A percentile compares a stretch with the other conserved stretches of the same genome.
These are phyloP conservation scores for Ceratocystiopsis sp. DNA, from an alignment of 2,329 filamentous ascomycete genomes.

Conservation along the genomic window DNA sequence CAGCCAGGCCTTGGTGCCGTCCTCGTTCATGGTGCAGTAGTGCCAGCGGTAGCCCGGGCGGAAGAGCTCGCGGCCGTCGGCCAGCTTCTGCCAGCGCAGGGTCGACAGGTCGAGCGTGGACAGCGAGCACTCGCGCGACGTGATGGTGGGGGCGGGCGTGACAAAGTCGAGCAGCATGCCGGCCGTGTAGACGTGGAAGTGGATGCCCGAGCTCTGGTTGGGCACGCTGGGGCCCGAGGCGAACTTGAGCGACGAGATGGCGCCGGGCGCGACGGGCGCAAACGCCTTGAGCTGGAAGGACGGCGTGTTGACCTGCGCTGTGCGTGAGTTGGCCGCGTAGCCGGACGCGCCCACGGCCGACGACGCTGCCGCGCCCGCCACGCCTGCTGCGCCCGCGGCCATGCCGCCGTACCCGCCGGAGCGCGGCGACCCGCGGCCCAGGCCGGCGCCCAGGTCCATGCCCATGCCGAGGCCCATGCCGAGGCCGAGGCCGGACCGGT, in stretches of 20 bases:
- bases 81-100: slow-evolving; percentile 85
- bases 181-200: slow-evolving; percentile 91
- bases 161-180: slow-evolving; percentile 87
- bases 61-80: slow-evolving; percentile 88
- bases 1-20: slow-evolving; percentile 91
- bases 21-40: slow-evolving; percentile 90
- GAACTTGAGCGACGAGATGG: slow-evolving; percentile 82
- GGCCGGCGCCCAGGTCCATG: slow-evolving; percentile 5
- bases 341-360: slow-evolving; percentile 41
- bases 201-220: slow-evolving; percentile 74
- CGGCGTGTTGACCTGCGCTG: slow-evolving; percentile 47
- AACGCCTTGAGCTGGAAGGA: slow-evolving; percentile 54
- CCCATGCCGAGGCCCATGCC: too few relatives aligned
- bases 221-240: slow-evolving; percentile 74
- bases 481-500: slow-evolving; percentile 10
- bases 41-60: slow-evolving; percentile 89
- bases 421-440: slow-evolving; percentile 28
- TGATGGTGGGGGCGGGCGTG: slow-evolving; percentile 77
- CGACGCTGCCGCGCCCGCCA: slow-evolving; percentile 29
- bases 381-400: too few relatives aligned
- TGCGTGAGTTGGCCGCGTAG: slow-evolving; percentile 51
- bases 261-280: slow-evolving; percentile 69
- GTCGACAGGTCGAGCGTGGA: slow-evolving; percentile 75
- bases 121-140: slow-evolving; percentile 72
- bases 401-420: too few relatives aligned